Conservation (phyloP, 169 alveolate species). For the Blepharisma undulans region DNA sequence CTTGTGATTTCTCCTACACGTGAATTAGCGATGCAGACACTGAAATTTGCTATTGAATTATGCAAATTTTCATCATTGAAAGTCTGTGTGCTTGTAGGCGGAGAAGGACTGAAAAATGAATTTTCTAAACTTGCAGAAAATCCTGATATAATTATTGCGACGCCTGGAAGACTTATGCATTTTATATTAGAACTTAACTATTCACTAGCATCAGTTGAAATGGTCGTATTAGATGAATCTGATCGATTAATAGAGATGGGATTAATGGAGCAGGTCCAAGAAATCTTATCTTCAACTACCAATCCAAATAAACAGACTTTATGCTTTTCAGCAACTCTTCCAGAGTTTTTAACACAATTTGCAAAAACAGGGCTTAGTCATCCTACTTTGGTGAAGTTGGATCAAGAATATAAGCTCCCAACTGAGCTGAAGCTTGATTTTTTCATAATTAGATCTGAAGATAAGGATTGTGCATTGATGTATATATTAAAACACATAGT, state of each 20-base stretch:
- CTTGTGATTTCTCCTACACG: slow-evolving; percentile 92
- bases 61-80: neutral
- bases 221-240: slow-evolving; percentile 94
- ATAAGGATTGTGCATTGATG: neutral
- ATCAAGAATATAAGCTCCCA: slow-evolving; percentile 72
- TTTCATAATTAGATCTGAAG: slow-evolving; percentile 60
- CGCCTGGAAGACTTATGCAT: slow-evolving; percentile 97
- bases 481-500: neutral
- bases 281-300: slow-evolving; percentile 57
- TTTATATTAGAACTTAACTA: slow-evolving; percentile 91
- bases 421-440: slow-evolving; percentile 56
- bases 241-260: slow-evolving; percentile 95
- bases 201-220: slow-evolving; percentile 83
- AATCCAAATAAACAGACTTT: neutral
- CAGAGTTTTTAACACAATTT: slow-evolving; percentile 72
- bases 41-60: slow-evolving; percentile 61
- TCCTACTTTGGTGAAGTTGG: slow-evolving; percentile 84
- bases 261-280: slow-evolving; percentile 90
- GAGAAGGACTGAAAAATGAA: slow-evolving; percentile 27
- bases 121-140: slow-evolving; percentile 73
- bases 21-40: slow-evolving; percentile 90
- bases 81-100: slow-evolving; percentile 9
- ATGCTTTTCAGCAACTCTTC: slow-evolving; percentile 60
- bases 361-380: slow-evolving; percentile 82
- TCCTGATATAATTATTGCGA: slow-evolving; percentile 94